A percentile compares a stretch with the other conserved stretches of the same genome.
Evolutionary conservation across 495 filamentous ascomycete species (phyloP).

Genomic region (Parathielavia appendiculata): DNA sequence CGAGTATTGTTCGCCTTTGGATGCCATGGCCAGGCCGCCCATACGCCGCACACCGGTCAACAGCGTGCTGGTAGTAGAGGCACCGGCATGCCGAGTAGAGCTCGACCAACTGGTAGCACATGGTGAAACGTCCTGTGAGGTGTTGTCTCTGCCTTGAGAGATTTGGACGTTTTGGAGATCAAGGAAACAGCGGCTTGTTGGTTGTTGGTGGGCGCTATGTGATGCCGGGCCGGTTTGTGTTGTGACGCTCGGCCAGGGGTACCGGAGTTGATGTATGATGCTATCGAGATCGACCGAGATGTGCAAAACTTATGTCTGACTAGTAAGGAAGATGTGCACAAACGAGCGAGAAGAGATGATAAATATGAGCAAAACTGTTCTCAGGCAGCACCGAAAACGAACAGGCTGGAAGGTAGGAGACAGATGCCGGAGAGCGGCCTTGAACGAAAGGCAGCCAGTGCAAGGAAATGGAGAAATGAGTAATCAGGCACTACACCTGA

Average conservation of each 20-base stretch:
- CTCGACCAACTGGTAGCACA: constrained; percentile 75
- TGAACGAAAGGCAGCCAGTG: constrained; percentile 20
- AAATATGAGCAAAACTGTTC: constrained; percentile 22
- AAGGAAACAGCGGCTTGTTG: neutral
- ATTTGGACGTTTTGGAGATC: neutral
- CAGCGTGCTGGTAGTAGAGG: constrained; percentile 74
- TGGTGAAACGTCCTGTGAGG: constrained; percentile 30
- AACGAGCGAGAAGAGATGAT: constrained; percentile 16
- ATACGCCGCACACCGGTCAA: constrained; percentile 71
- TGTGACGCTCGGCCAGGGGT: neutral
- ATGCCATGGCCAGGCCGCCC: constrained; percentile 64
- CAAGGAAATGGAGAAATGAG: constrained; percentile 25
- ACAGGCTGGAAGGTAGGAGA: constrained; percentile 11
- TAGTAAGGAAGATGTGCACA: constrained; percentile 15
- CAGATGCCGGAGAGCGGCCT: neutral
- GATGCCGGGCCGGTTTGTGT: constrained; percentile 6
- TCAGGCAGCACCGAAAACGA: constrained; percentile 12
- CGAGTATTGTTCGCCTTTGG: constrained; percentile 71
- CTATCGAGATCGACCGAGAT: constrained; percentile 4
- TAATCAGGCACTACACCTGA: constrained; percentile 33
- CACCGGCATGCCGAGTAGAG: constrained; percentile 80
- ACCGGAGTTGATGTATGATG: constrained; percentile 2
- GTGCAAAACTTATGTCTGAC: constrained; percentile 10
- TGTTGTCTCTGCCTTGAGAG: neutral
- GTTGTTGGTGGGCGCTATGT: constrained; percentile 6